Conservation (phyloP, 1,284 basidiomycete genomes). For the Sanghuangporus baumii region DNA sequence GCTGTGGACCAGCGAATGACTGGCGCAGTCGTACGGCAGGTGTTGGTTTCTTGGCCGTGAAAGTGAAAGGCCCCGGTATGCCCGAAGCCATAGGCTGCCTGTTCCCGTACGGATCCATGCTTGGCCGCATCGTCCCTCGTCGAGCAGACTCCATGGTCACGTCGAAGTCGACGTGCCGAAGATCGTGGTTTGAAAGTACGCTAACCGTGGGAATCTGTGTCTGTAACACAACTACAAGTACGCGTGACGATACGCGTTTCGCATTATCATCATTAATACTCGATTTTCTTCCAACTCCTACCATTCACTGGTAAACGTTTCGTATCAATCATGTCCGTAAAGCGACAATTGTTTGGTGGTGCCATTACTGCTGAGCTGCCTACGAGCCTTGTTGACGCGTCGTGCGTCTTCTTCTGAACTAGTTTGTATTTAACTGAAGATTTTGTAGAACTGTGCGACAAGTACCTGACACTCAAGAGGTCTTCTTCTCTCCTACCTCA, state of each 20-base stretch:
- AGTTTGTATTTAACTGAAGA: background rate
- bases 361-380: conserved; percentile 70
- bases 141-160: conserved; percentile 44
- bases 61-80: conserved; percentile 44
- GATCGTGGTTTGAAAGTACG: background rate
- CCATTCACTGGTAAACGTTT: background rate
- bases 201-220: background rate
- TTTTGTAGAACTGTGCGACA: conserved; percentile 75
- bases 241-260: background rate
- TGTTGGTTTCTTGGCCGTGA: conserved; percentile 50
- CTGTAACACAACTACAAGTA: background rate
- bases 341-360: conserved; percentile 63
- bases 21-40: conserved; percentile 42
- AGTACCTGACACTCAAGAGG: conserved; percentile 96
- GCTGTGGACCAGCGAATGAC: conserved; percentile 63
- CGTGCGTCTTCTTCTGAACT: conserved; percentile 49
- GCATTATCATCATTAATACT: background rate
- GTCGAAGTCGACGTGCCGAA: background rate
- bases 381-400: conserved; percentile 69
- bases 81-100: conserved; percentile 35
- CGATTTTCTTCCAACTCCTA: background rate
- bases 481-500: conserved; percentile 72
- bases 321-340: conserved; percentile 20
- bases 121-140: conserved; percentile 53
- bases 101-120: conserved; percentile 45